These are phyloP conservation scores for Protomyces inundatus DNA, from an alignment of 1,139 yeast genomes.

Conservation along the genomic window DNA sequence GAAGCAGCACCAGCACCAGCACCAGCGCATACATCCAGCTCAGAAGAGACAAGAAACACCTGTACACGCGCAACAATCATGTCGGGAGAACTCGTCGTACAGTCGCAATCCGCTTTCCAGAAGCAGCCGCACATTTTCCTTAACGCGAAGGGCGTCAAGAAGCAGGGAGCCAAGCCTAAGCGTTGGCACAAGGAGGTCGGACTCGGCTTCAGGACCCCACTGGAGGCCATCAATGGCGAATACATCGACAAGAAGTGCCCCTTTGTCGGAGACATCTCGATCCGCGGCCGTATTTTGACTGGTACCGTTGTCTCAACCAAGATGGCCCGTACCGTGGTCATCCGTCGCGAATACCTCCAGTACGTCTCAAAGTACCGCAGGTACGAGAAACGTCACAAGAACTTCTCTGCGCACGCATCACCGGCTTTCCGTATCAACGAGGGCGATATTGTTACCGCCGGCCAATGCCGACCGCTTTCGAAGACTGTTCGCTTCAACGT, in stretches of 20 bases:
- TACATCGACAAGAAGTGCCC: conserved; percentile 99
- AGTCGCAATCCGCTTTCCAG: conserved; percentile 99
- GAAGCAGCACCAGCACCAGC: too few relatives aligned
- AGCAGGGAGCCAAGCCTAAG: conserved; percentile 69
- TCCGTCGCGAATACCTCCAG: conserved; percentile 99
- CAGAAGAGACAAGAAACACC: not conserved
- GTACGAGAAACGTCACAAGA: conserved; percentile 99
- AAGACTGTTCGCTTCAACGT: conserved; percentile 99
- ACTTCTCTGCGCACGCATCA: conserved; percentile 98
- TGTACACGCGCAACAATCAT: conserved; percentile 40
- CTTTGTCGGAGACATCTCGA: conserved; percentile 91
- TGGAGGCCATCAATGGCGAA: conserved; percentile 94
- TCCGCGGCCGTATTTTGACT: conserved; percentile 99
- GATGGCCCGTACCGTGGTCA: conserved; percentile 99
- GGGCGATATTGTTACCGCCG: conserved; percentile 99
- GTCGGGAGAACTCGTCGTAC: conserved; percentile 99
- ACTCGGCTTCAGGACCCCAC: conserved; percentile 99
- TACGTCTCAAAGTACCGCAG: conserved; percentile 99
- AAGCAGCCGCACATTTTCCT: conserved; percentile 91
- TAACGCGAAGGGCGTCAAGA: conserved; percentile 99
- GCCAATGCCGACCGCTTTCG: conserved; percentile 99
- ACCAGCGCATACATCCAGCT: too few relatives aligned
- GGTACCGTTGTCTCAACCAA: conserved; percentile 97
- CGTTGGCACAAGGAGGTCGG: conserved; percentile 99
- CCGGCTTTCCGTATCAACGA: conserved; percentile 99